Evolutionary conservation across 495 filamentous ascomycete species (phyloP).

Genomic region (Ramalina intermedia): DNA sequence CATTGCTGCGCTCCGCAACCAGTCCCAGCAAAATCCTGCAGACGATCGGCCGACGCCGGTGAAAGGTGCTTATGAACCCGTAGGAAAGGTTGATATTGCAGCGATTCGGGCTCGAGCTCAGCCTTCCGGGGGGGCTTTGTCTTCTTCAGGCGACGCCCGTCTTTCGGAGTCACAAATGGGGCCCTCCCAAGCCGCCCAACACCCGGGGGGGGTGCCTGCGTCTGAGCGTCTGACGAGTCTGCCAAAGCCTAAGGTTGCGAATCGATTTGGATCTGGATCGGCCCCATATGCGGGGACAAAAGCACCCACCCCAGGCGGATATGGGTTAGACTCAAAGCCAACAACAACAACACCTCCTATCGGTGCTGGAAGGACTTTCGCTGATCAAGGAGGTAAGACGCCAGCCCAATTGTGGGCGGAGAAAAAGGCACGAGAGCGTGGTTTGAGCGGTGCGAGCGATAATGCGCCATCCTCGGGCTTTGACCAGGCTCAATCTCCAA

Average conservation of each 20-base stretch:
- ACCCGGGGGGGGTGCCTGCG: conserved; percentile 7
- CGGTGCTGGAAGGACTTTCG: conserved; percentile 84
- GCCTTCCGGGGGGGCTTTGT: conserved; percentile 27
- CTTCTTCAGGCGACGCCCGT: conserved; percentile 16
- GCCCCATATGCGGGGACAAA: conserved; percentile 71
- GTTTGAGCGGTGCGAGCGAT: conserved; percentile 30
- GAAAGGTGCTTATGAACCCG: conserved; percentile 83
- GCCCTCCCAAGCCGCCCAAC: no score
- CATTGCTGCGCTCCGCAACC: conserved; percentile 71
- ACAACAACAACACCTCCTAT: conserved; percentile 39
- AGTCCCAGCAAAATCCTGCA: conserved; percentile 49
- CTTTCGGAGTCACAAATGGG: conserved; percentile 25
- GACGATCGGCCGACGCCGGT: conserved; percentile 71
- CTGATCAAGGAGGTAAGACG: conserved; percentile 87
- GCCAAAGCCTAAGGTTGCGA: conserved; percentile 87
- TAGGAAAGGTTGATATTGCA: conserved; percentile 90
- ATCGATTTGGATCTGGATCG: conserved; percentile 60
- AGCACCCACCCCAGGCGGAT: conserved; percentile 58
- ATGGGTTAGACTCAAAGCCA: conserved; percentile 40
- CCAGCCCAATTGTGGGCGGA: conserved; percentile 96
- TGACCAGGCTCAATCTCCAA: conserved; percentile 30
- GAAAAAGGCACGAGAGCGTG: conserved; percentile 74
- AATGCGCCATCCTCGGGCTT: conserved; percentile 18
- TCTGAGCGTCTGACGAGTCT: conserved; percentile 74
- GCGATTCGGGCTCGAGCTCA: conserved; percentile 75